Base-by-base conservation (phyloP, 2,329 filamentous ascomycete genomes). In the Fusarium sp. region DNA sequence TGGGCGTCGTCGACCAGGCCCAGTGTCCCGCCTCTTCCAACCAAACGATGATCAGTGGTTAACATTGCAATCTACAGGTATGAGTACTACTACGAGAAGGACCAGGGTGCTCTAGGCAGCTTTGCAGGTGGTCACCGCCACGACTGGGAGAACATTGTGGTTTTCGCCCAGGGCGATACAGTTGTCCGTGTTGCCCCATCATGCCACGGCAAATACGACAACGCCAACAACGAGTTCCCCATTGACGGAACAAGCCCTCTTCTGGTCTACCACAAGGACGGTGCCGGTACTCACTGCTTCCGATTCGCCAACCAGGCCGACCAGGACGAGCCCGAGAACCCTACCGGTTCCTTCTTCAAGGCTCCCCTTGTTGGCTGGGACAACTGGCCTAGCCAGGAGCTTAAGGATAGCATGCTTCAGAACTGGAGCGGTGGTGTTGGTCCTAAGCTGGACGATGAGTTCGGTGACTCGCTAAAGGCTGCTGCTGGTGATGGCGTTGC, bases 81-180 rank as follows among this genome's bases (percentile, higher is more conserved):
- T 45, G 74, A 75, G 52, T 80, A 80, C 76, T 84, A 83, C 68
- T 79, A 81, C 54, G 82, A 83, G 48, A 84, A 85, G 68, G 83
- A 84, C 46, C 75, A 79, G 57, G 77, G 81, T 1, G 79, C 72
- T 3, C 44, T 59, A 1, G 80, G 78, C 0, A 68, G 70, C 33
- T 74, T 75, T 13, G 56, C 62, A 0, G 76, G 81, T 4, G 80
- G 79, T 26, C 81, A 83, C 48, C 75, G 78, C 1, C 79, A 82
- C 64, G 81, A 83, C 62, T 83, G 81, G 81, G 81, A 83, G 68
- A 78, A 77, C 62, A 72, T 76, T 10, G 75, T 82, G 1, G 74
- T 83, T 15, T 81, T 79, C 59, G 38, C 72, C 4, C 62, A 69
- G 34, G 74, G 66, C 10, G 66, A 74, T 28, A 57, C 44, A 0